Conservation (phyloP, 2,329 filamentous ascomycete genomes). For the Beauveria sp. region DNA sequence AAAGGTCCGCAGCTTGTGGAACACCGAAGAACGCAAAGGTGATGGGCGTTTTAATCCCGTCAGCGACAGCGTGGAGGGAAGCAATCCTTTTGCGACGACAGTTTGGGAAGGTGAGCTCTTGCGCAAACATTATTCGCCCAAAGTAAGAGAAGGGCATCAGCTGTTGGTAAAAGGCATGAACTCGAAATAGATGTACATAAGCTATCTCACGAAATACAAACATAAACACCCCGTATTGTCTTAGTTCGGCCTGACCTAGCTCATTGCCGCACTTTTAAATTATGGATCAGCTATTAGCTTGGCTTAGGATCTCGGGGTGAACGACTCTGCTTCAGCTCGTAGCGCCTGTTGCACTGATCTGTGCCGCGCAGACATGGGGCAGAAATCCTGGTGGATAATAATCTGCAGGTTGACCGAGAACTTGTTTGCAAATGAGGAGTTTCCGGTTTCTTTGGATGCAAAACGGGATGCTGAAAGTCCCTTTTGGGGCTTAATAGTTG, state of each 20-base stretch:
- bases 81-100: constrained; percentile 83
- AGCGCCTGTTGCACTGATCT: neutral
- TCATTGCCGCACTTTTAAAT: neutral
- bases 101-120: constrained; percentile 92
- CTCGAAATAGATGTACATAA: constrained; percentile 19
- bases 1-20: constrained; percentile 82
- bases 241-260: neutral
- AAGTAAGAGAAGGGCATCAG: constrained; percentile 68
- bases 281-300: neutral
- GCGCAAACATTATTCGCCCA: constrained; percentile 76
- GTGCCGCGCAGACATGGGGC: neutral
- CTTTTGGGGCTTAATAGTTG: neutral
- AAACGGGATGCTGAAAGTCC: constrained; percentile 6
- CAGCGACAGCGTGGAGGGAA: constrained; percentile 68
- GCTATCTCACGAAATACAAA: neutral
- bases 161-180: constrained; percentile 59
- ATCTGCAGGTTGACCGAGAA: neutral
- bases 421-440: neutral
- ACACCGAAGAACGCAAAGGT: constrained; percentile 86
- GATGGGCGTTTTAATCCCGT: constrained; percentile 78
- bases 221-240: neutral
- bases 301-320: neutral
- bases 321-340: neutral
- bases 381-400: neutral
- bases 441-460: neutral